A percentile compares a stretch with the other conserved stretches of the same genome.
phyloP scores from a whole-genome alignment of 257 asterid genomes.

The Orobanche coerulescens region DNA sequence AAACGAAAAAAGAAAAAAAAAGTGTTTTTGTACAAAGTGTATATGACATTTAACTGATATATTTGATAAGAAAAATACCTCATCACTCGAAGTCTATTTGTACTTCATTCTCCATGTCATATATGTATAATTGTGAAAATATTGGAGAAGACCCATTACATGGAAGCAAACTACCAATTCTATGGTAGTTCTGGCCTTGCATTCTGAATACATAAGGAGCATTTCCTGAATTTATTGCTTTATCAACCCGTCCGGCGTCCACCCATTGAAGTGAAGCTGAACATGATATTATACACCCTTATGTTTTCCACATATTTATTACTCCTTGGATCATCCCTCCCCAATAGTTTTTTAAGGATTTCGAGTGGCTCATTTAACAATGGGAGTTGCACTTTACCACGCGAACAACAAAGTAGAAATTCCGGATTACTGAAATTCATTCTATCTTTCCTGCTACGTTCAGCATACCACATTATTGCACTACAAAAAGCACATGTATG shows the following conservation, averaged over 20 bases:
- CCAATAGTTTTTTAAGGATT: no score
- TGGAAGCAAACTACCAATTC: neutral
- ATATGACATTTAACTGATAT: no score
- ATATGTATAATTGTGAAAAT: neutral
- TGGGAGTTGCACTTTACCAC: no score
- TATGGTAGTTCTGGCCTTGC: neutral
- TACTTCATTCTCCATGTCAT: neutral
- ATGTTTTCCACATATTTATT: neutral
- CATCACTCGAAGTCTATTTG: neutral
- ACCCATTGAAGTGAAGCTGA: neutral
- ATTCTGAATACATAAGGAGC: neutral
- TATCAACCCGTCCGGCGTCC: neutral
- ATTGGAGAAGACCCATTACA: neutral
- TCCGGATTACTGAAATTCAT: no score
- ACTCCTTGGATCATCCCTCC: neutral
- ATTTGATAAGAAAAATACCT: no score
- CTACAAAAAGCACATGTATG: no score
- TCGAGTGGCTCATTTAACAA: no score
- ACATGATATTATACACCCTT: neutral
- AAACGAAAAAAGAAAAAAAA: no score
- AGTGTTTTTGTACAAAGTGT: no score
- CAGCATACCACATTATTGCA: no score
- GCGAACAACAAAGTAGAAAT: no score
- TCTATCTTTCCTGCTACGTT: no score
- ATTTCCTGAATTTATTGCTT: neutral